Percentiles rank a stretch among this genome's conserved stretches.
These are phyloP conservation scores for Lachnum nothofagi DNA, from an alignment of 2,329 filamentous ascomycete genomes.

Conservation along the genomic window DNA sequence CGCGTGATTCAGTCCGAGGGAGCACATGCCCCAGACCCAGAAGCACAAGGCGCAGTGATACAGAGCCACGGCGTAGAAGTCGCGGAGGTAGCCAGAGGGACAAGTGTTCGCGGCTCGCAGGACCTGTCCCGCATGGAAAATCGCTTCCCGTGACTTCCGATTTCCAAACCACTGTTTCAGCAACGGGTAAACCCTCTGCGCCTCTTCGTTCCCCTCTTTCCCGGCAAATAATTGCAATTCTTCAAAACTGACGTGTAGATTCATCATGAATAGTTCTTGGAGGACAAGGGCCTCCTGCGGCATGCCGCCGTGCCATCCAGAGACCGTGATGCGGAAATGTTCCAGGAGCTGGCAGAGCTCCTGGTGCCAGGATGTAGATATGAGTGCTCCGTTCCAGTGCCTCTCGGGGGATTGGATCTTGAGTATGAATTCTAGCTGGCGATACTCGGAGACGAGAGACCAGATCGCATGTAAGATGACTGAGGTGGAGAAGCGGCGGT, in stretches of 20 bases:
- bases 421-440: conserved; percentile 45
- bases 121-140: conserved; percentile 66
- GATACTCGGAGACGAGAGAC: conserved; percentile 61
- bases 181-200: conserved; percentile 47
- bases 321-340: conserved; percentile 5
- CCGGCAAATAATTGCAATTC: conserved; percentile 64
- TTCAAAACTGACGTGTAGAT: conserved; percentile 59
- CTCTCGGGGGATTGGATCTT: conserved; percentile 10
- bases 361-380: conserved; percentile 53
- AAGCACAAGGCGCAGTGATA: conserved; percentile 64
- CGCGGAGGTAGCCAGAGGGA: conserved; percentile 41
- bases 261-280: conserved; percentile 51
- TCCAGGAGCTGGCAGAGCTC: conserved; percentile 45
- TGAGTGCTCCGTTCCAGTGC: conserved; percentile 36
- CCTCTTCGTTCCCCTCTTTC: conserved; percentile 62
- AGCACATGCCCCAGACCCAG: conserved; percentile 63
- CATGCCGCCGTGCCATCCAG: conserved; percentile 36
- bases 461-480: conserved; percentile 63
- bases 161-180: conserved; percentile 56
- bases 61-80: conserved; percentile 64
- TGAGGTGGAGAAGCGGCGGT: conserved; percentile 51
- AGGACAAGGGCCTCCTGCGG: conserved; percentile 55
- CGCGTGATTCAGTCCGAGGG: conserved; percentile 8
- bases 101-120: conserved; percentile 47
- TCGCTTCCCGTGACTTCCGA: conserved; percentile 50